A percentile compares a stretch with the other conserved stretches of the same genome.
These are phyloP conservation scores for Pseudogymnoascus sp. DNA, from an alignment of 2,329 filamentous ascomycete species.

Conservation along the genomic window DNA sequence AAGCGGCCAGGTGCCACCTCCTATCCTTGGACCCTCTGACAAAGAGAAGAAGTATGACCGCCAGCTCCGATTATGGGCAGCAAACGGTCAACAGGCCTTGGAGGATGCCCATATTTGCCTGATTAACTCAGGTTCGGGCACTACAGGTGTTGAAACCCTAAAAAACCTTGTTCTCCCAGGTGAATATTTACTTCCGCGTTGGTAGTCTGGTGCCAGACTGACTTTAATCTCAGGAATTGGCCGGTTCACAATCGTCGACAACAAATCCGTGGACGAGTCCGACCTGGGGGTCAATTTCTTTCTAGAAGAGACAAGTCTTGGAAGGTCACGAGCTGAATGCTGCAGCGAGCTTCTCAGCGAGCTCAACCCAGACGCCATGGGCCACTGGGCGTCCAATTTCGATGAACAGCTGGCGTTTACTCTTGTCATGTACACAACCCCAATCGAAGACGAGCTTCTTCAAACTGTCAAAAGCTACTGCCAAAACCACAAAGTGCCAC, in stretches of 20 bases:
- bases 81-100: constrained; percentile 78
- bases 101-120: constrained; percentile 89
- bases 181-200: constrained; percentile 28
- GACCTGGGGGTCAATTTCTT: constrained; percentile 98
- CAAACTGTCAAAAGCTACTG: constrained; percentile 41
- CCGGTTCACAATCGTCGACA: constrained; percentile 82
- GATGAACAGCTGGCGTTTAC: constrained; percentile 39
- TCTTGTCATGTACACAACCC: constrained; percentile 52
- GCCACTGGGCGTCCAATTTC: constrained; percentile 54
- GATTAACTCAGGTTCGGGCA: constrained; percentile 77
- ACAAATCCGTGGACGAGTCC: constrained; percentile 62
- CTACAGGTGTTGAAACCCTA: constrained; percentile 79
- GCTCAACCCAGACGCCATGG: constrained; percentile 85
- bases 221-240: constrained; percentile 56
- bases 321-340: constrained; percentile 68
- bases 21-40: constrained; percentile 44
- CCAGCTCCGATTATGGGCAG: constrained; percentile 90
- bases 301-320: constrained; percentile 68
- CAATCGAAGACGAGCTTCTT: constrained; percentile 45
- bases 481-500: constrained; percentile 53
- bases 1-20: constrained; percentile 32
- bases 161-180: constrained; percentile 96
- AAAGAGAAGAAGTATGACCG: constrained; percentile 81
- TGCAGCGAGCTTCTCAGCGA: constrained; percentile 71
- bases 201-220: neutral